Conservation (phyloP, 176 grass and related monocot genomes). For the Metroxylon sagu region DNA sequence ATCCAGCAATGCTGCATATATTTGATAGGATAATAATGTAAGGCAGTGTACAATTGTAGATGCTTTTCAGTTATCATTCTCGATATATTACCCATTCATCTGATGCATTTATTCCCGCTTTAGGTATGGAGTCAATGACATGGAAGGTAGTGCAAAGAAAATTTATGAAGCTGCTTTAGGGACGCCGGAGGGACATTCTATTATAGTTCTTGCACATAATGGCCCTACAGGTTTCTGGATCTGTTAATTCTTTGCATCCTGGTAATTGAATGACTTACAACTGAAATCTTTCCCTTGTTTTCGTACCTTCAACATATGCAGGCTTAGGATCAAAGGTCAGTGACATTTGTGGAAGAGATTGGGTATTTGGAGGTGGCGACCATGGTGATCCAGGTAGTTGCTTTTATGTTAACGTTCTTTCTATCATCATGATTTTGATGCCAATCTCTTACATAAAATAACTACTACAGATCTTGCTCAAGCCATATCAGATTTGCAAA, state of each 20-base stretch:
- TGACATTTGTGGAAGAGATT: constrained; percentile 89
- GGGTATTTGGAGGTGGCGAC: constrained; percentile 59
- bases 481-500: constrained; percentile 65
- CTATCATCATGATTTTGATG: not conserved
- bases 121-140: constrained; percentile 82
- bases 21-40: no score
- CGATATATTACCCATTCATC: not conserved
- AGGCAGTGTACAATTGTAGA: no score
- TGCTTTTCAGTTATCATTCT: no score
- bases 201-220: constrained; percentile 92
- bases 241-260: not conserved
- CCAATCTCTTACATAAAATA: constrained; percentile 1
- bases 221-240: constrained; percentile 74
- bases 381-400: constrained; percentile 80
- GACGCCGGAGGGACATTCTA: constrained; percentile 46
- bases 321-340: constrained; percentile 67
- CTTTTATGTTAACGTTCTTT: constrained; percentile 4
- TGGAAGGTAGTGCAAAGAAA: constrained; percentile 85
- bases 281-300: no score
- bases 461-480: constrained; percentile 48
- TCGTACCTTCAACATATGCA: constrained; percentile 21
- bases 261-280: no score
- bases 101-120: constrained; percentile 7
- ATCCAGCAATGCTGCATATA: no score
- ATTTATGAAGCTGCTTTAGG: constrained; percentile 53